Evolutionary conservation across 2,329 filamentous ascomycete genomes (phyloP), one percentile per base, ranked within the genome.

Genomic region (Sphaerostilbella broomeana): DNA sequence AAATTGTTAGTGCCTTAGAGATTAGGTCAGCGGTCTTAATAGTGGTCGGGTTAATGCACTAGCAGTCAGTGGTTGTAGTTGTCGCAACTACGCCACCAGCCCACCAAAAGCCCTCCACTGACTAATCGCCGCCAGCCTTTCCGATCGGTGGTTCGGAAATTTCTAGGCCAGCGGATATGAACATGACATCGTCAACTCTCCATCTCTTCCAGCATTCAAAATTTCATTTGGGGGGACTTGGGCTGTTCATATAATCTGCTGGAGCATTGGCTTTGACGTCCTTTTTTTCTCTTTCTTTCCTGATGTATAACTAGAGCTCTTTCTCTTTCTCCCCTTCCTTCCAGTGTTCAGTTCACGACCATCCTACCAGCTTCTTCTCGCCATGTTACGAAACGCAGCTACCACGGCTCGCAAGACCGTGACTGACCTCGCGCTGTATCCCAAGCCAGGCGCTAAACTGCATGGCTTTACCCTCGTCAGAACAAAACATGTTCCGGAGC

Each of bases 391-490:
- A 47, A 74, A 70, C 45, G 68, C 68, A 25, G 66, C 71, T 40
- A 70, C 65, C 30, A 64, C 68, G 37, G 68, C 72, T 35, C 70
- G 68, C 52, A 76, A 69, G 51, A 83, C 85, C 35, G 78, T 90
- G 32, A 87, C 86, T 13, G 83, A 87, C 57, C 70, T 92, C 48
- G 75, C 81, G 38, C 77, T 76, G 53, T 84, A 84, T 51, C 88
- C 89, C 5, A 80, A 78, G 46, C 75, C 84, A 2, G 92, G 92
- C 56, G 82, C 90, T 57, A 83, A 85, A 64, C 75, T 97, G 27
- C 85, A 97, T 61, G 92, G 92, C 55, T 98, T 98, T 67, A 95
- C 89, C 0, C 70, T 98, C 38, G 72, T 89, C 55, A 79, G 90
- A 45, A 78, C 84, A 45, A 94, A 95, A 67, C 85, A 94, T 65